Conservation (phyloP, 1,139 yeast genomes). For the Arxiozyma telluris region DNA sequence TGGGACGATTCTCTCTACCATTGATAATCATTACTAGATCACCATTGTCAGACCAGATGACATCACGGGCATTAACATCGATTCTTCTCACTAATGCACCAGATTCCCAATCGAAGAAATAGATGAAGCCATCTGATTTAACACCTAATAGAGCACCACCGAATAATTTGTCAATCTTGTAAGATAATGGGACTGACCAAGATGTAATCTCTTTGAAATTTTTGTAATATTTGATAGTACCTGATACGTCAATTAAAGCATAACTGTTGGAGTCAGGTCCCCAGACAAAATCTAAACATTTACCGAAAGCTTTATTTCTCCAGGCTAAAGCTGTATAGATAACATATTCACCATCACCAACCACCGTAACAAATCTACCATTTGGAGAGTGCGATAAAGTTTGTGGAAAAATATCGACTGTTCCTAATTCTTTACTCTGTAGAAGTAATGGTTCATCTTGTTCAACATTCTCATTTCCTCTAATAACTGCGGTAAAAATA, state of each 20-base stretch:
- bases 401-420: conserved; percentile 88
- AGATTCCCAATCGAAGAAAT: conserved; percentile 90
- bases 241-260: conserved; percentile 68
- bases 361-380: conserved; percentile 93
- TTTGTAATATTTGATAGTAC: conserved; percentile 61
- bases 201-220: conserved; percentile 74
- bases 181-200: conserved; percentile 55
- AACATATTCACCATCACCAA: conserved; percentile 97
- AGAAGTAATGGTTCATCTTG: conserved; percentile 77
- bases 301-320: conserved; percentile 92
- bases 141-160: conserved; percentile 83
- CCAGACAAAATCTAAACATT: conserved; percentile 90
- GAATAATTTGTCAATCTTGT: conserved; percentile 70
- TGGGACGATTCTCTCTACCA: conserved; percentile 28
- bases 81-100: conserved; percentile 80
- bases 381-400: conserved; percentile 86
- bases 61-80: conserved; percentile 68
- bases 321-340: conserved; percentile 95
- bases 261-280: conserved; percentile 80
- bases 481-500: conserved; percentile 74
- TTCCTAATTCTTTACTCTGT: conserved; percentile 80
- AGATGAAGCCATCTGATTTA: conserved; percentile 66
- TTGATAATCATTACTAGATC: conserved; percentile 75
- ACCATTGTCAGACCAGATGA: conserved; percentile 91
- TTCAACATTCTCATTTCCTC: conserved; percentile 55